These are phyloP conservation scores for Melanomma pulvis-pyrius DNA, from an alignment of 495 filamentous ascomycete species.

Conservation along the genomic window DNA sequence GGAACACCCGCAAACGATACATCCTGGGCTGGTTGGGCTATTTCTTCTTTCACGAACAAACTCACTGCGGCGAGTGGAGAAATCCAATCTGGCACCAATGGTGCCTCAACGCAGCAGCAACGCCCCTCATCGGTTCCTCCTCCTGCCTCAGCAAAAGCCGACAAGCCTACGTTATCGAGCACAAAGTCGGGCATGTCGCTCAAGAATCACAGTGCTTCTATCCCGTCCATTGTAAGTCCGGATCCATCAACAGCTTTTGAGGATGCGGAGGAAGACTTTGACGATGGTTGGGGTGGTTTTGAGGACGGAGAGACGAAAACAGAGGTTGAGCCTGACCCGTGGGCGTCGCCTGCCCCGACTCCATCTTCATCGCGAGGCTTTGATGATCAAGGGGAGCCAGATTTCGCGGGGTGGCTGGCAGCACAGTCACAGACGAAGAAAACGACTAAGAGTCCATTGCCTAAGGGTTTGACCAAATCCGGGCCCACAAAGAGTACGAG, in stretches of 20 bases:
- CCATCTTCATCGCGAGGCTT: conserved; percentile 53
- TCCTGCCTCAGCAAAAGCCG: conserved; percentile 14
- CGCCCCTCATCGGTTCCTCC: conserved; percentile 39
- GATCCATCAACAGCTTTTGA: conserved; percentile 31
- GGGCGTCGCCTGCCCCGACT: conserved; percentile 39
- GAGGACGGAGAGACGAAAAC: conserved; percentile 33
- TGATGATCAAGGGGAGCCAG: conserved; percentile 83
- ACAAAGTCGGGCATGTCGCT: conserved; percentile 19
- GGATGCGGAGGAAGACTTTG: conserved; percentile 61
- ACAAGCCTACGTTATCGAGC: not conserved
- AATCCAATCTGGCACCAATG: conserved; percentile 62
- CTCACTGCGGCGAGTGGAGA: conserved; percentile 79
- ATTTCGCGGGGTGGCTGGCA: conserved; percentile 91
- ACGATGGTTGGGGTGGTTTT: conserved; percentile 50
- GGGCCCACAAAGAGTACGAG: conserved; percentile 39
- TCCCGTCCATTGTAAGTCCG: conserved; percentile 42
- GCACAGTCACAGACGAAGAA: conserved; percentile 76
- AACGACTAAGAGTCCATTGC: conserved; percentile 60
- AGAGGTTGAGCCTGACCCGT: conserved; percentile 30
- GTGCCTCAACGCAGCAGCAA: conserved; percentile 36
- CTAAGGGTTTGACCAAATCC: conserved; percentile 73
- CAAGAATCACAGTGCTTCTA: conserved; percentile 53
- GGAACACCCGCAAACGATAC: conserved; percentile 72
- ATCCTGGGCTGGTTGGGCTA: conserved; percentile 95
- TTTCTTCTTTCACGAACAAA: conserved; percentile 98